Evolutionary conservation across 768 basidiomycete genomes (phyloP).

Genomic region (Trametopsis cervina): DNA sequence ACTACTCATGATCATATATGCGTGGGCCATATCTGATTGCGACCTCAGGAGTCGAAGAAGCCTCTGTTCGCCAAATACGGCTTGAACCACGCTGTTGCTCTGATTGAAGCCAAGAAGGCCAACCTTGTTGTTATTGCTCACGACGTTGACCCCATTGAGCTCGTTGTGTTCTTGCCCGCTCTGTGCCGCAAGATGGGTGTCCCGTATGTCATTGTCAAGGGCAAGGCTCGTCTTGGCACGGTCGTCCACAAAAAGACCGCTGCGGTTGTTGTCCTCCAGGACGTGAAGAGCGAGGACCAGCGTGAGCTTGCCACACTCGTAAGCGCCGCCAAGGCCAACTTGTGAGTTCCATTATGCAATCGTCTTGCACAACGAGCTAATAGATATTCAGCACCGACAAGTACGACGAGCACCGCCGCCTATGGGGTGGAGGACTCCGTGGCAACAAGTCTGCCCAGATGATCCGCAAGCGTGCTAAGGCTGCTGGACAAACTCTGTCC

Average conservation of each 20-base stretch:
- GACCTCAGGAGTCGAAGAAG: slow-evolving; percentile 76
- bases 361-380: not conserved
- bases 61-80: slow-evolving; percentile 94
- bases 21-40: not conserved
- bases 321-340: slow-evolving; percentile 94
- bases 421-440: slow-evolving; percentile 95
- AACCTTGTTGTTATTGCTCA: slow-evolving; percentile 92
- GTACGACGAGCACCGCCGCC: slow-evolving; percentile 84
- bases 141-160: slow-evolving; percentile 98
- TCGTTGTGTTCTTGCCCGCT: slow-evolving; percentile 96
- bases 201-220: slow-evolving; percentile 97
- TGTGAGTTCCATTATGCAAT: slow-evolving; percentile 45
- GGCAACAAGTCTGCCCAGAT: slow-evolving; percentile 93
- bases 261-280: slow-evolving; percentile 84
- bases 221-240: slow-evolving; percentile 96
- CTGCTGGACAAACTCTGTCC: slow-evolving; percentile 61
- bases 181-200: slow-evolving; percentile 99
- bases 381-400: slow-evolving; percentile 65
- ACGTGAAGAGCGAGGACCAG: slow-evolving; percentile 91
- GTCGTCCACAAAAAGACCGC: slow-evolving; percentile 99
- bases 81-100: slow-evolving; percentile 93
- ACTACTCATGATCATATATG: no score
- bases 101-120: slow-evolving; percentile 97
- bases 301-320: slow-evolving; percentile 90
- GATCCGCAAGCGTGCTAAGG: slow-evolving; percentile 92